phyloP scores from a whole-genome alignment of 441 rosid genomes.

The Rhodomyrtus psidioides region DNA sequence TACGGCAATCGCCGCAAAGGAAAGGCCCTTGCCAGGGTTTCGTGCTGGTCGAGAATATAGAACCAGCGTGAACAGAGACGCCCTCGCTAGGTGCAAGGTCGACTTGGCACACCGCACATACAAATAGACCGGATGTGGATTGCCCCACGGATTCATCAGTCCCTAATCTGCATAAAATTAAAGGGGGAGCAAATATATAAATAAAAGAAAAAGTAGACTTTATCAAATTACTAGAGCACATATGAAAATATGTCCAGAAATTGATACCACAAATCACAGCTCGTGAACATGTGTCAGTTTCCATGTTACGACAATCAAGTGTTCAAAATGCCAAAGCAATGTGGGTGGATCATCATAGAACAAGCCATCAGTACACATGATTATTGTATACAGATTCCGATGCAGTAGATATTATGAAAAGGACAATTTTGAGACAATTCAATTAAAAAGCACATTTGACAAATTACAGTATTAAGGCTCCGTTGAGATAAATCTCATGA shows the following conservation, averaged over 20 bases:
- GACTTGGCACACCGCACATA: slow-evolving; percentile 68
- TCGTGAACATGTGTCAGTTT: not conserved
- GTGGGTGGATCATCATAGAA: not conserved
- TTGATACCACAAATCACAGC: not conserved
- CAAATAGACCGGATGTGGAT: slow-evolving; percentile 52
- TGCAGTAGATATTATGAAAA: not conserved
- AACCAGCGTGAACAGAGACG: slow-evolving; percentile 76
- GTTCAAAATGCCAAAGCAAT: not conserved
- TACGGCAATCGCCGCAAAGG: slow-evolving; percentile 59
- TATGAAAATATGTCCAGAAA: not conserved
- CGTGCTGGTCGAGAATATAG: slow-evolving; percentile 55
- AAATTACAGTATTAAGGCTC: not conserved
- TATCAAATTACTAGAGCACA: not conserved
- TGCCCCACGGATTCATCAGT: slow-evolving; percentile 30
- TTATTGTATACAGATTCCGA: not conserved
- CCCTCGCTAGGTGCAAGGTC: slow-evolving; percentile 73
- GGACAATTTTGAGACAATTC: not conserved
- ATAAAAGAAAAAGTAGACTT: not conserved
- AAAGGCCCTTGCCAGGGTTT: slow-evolving; percentile 93
- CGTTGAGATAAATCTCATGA: not conserved
- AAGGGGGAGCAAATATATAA: not conserved
- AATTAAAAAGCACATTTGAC: not conserved
- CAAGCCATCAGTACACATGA: not conserved
- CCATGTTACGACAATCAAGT: not conserved
- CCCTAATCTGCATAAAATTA: slow-evolving; percentile 44